Evolutionary conservation across 2,329 filamentous ascomycete species (phyloP).

Genomic region (Ceratocystis eucalypticola): DNA sequence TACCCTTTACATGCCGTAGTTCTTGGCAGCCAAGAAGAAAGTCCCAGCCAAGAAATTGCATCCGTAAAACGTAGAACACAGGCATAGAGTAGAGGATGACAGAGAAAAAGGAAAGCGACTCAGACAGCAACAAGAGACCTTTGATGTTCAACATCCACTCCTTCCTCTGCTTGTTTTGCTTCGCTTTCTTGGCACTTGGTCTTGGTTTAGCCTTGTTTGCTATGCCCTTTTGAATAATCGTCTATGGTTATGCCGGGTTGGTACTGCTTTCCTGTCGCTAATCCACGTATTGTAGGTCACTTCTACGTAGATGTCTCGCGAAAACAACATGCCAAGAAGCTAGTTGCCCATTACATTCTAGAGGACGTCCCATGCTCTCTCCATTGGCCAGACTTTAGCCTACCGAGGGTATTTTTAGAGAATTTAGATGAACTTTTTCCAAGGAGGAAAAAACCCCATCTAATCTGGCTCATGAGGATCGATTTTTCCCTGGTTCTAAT

Average conservation of each 20-base stretch:
- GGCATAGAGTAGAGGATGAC: neutral
- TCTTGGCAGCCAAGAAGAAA: slow-evolving; percentile 1
- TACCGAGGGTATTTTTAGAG: neutral
- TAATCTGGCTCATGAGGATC: neutral
- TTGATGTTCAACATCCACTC: neutral
- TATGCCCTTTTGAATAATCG: neutral
- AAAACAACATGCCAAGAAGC: neutral
- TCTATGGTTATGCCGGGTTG: neutral
- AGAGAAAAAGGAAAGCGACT: neutral
- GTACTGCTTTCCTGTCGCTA: neutral
- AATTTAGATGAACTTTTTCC: neutral
- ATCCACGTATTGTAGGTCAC: neutral
- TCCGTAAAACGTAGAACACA: neutral
- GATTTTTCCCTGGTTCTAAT: neutral
- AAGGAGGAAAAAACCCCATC: neutral
- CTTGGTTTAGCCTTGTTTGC: neutral
- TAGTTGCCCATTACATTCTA: neutral
- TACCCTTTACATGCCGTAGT: neutral
- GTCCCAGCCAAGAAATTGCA: neutral
- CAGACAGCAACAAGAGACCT: neutral
- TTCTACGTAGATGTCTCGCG: neutral
- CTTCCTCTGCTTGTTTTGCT: neutral
- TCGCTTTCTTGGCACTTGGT: neutral
- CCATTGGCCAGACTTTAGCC: neutral
- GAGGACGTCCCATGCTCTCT: neutral